A percentile compares a stretch with the other conserved stretches of the same genome.
Evolutionary conservation across 108 stramenopile genomes (phyloP).

Genomic region (Pseudonitzschia multistriata): DNA sequence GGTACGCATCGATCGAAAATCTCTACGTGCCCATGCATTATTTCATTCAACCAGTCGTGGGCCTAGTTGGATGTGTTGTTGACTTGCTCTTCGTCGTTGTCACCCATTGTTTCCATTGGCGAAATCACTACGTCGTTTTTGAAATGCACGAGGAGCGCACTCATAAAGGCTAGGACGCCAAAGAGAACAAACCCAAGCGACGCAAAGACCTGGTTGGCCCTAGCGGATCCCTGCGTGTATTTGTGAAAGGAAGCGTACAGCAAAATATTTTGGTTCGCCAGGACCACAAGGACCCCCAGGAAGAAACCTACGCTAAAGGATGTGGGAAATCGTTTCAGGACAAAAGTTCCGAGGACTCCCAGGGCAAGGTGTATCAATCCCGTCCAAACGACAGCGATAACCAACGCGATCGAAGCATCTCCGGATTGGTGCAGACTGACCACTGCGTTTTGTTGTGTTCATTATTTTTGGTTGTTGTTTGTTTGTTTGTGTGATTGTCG

Average conservation of each 20-base stretch:
- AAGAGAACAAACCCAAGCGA: constrained; percentile 60
- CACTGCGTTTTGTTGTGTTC: constrained; percentile 31
- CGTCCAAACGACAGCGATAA: constrained; percentile 70
- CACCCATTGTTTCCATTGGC: constrained; percentile 29
- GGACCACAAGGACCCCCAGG: constrained; percentile 61
- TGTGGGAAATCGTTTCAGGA: constrained; percentile 82
- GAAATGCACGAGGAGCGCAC: constrained; percentile 69
- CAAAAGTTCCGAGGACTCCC: constrained; percentile 77
- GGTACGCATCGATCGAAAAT: background rate
- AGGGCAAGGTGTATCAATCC: constrained; percentile 65
- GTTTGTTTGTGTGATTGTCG: background rate
- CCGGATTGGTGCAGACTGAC: constrained; percentile 48
- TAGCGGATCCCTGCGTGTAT: constrained; percentile 54
- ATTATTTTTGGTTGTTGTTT: background rate
- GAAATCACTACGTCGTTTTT: constrained; percentile 60
- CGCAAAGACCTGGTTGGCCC: constrained; percentile 63
- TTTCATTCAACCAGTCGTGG: too few species aligned
- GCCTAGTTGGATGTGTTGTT: too few species aligned
- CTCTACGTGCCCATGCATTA: too few species aligned
- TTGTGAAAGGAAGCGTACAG: constrained; percentile 63
- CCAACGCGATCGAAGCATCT: constrained; percentile 55
- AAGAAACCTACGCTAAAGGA: constrained; percentile 80
- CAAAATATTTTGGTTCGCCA: constrained; percentile 80
- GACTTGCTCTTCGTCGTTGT: background rate
- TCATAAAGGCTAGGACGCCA: constrained; percentile 56